Evolutionary conservation across 345 rosid genomes (phyloP).

Genomic region (Gossypium longicalyx): DNA sequence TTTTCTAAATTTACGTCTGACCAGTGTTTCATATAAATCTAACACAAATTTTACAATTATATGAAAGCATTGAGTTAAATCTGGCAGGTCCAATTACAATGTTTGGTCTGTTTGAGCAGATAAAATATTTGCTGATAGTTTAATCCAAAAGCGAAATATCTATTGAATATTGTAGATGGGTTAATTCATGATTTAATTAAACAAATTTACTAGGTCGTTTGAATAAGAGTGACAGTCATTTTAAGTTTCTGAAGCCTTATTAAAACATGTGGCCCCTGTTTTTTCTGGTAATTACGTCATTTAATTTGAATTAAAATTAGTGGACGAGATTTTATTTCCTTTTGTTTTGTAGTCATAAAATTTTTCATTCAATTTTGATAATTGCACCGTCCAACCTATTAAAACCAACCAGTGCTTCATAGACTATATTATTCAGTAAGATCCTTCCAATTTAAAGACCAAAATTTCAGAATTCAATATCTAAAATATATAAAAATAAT

Average conservation of each 20-base stretch:
- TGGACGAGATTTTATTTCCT: neutral
- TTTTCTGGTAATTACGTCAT: neutral
- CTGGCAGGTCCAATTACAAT: neutral
- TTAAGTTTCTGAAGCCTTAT: neutral
- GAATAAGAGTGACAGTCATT: neutral
- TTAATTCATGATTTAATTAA: neutral
- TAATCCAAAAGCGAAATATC: neutral
- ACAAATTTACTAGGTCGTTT: neutral
- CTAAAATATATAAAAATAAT: too few species aligned
- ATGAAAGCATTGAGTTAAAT: neutral
- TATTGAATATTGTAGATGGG: neutral
- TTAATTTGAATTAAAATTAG: neutral
- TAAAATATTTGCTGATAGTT: neutral
- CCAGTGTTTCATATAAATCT: too few species aligned
- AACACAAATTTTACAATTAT: neutral
- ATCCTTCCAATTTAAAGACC: too few species aligned
- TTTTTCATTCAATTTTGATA: neutral
- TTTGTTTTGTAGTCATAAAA: neutral
- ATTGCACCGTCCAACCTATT: too few species aligned
- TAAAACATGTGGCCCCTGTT: neutral
- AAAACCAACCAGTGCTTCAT: too few species aligned
- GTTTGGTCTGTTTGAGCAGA: neutral
- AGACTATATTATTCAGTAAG: too few species aligned
- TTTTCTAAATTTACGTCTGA: too few species aligned
- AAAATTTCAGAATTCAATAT: too few species aligned